A percentile compares a stretch with the other conserved stretches of the same genome.
These are phyloP conservation scores for Cryptosporidium viatorum DNA, from an alignment of 169 alveolate species.

Conservation along the genomic window DNA sequence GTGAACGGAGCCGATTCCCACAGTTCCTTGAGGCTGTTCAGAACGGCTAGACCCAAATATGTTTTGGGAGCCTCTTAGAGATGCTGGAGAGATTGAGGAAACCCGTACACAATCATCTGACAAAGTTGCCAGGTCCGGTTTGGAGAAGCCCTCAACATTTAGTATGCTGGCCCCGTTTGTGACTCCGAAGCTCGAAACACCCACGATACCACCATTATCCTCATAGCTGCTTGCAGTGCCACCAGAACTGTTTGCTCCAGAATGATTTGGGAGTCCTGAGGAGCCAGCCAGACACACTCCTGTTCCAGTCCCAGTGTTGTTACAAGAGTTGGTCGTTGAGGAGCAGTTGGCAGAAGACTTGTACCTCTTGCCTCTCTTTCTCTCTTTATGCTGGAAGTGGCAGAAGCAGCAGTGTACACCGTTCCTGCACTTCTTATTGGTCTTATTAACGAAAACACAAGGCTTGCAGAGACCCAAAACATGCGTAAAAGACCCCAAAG, in stretches of 20 bases:
- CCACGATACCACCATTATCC: neutral
- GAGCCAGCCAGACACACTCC: neutral
- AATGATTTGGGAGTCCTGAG: neutral
- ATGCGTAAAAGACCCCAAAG: slow-evolving; percentile 81
- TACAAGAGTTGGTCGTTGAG: neutral
- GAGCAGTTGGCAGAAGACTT: neutral
- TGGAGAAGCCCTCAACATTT: neutral
- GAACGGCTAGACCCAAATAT: neutral
- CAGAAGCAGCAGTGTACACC: slow-evolving; percentile 82
- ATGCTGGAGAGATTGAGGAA: neutral
- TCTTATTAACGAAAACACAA: slow-evolving; percentile 83
- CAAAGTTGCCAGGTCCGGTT: neutral
- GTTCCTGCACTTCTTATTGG: slow-evolving; percentile 80
- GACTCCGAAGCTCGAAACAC: neutral
- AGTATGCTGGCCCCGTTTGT: neutral
- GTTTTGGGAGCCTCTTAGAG: neutral
- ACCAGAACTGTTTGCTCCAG: neutral
- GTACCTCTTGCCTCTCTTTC: slow-evolving; percentile 68
- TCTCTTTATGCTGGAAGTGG: slow-evolving; percentile 80
- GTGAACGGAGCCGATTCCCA: neutral
- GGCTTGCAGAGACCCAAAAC: slow-evolving; percentile 83
- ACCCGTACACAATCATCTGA: neutral
- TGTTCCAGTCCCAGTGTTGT: neutral
- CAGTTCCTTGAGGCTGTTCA: neutral
- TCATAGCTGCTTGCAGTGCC: neutral